These are phyloP conservation scores for Pascua guehoae DNA, from an alignment of 1,284 basidiomycete genomes.

Conservation along the genomic window DNA sequence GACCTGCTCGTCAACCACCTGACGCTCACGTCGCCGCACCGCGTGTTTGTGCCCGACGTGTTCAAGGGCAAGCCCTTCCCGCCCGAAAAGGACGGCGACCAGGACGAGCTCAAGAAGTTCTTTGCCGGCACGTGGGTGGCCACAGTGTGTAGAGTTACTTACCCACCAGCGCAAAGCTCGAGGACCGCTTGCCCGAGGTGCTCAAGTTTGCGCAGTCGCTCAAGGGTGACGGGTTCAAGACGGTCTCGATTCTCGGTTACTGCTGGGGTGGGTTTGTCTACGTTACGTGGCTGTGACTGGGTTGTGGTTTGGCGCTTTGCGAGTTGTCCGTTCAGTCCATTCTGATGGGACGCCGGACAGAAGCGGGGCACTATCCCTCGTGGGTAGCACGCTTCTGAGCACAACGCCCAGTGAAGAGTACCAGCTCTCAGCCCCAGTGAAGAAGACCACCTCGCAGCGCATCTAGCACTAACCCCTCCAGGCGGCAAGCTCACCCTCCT, in stretches of 20 bases:
- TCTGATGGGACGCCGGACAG: too few relatives aligned
- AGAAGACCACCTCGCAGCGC: too few relatives aligned
- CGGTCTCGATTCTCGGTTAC: conserved; percentile 38
- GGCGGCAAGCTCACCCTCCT: conserved; percentile 40
- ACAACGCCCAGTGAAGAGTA: too few relatives aligned
- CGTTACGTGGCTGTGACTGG: background rate
- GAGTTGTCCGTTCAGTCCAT: too few relatives aligned
- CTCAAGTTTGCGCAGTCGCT: conserved; percentile 33
- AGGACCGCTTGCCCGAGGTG: conserved; percentile 37
- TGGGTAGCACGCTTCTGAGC: too few relatives aligned
- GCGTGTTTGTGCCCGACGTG: conserved; percentile 39
- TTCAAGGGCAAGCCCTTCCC: conserved; percentile 41
- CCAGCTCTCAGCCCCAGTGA: too few relatives aligned
- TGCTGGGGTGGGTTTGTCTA: conserved; percentile 35
- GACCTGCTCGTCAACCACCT: conserved; percentile 37
- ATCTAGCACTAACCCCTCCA: too few relatives aligned
- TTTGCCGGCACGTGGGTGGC: conserved; percentile 38
- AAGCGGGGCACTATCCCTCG: too few relatives aligned
- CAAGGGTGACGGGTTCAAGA: conserved; percentile 24
- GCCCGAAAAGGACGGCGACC: conserved; percentile 40
- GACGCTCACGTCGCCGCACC: conserved; percentile 24
- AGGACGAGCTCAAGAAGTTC: conserved; percentile 37
- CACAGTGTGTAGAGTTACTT: too few relatives aligned
- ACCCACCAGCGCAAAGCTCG: conserved; percentile 32
- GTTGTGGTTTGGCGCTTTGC: too few relatives aligned